phyloP scores from a whole-genome alignment of 2,329 filamentous ascomycete species.

The Monosporascus sp. region DNA sequence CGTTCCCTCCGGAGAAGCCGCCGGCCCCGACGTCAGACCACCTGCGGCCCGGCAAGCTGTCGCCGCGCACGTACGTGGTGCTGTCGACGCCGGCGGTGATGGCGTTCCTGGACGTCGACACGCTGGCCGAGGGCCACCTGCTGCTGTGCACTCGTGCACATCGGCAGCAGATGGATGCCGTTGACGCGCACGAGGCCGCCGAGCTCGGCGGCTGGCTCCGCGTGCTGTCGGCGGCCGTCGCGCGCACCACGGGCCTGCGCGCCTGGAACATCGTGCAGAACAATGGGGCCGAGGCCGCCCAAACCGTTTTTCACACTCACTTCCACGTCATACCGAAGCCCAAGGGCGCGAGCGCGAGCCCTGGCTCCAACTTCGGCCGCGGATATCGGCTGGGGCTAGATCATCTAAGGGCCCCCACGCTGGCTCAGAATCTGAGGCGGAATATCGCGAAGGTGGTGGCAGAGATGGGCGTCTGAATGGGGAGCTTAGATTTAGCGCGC shows the following conservation, averaged over 20 bases:
- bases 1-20: not conserved
- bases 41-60: not conserved
- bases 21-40: not conserved
- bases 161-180: not conserved
- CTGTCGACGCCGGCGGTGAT: not conserved
- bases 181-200: not conserved
- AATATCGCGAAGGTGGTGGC: no score
- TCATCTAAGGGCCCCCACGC: no score
- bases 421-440: no score
- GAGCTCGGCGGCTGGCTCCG: not conserved
- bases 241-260: not conserved
- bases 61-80: not conserved
- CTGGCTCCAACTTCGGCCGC: no score
- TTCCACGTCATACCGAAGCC: not conserved
- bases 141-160: not conserved
- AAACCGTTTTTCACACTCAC: not conserved
- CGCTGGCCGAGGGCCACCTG: not conserved
- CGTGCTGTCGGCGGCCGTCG: not conserved
- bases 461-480: no score
- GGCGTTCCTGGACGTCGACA: not conserved
- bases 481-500: no score
- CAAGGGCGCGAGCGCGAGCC: not conserved
- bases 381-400: no score
- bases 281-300: not conserved
- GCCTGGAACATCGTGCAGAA: not conserved